Base-by-base conservation (phyloP, 345 rosid genomes). In the Adansonia digitata region DNA sequence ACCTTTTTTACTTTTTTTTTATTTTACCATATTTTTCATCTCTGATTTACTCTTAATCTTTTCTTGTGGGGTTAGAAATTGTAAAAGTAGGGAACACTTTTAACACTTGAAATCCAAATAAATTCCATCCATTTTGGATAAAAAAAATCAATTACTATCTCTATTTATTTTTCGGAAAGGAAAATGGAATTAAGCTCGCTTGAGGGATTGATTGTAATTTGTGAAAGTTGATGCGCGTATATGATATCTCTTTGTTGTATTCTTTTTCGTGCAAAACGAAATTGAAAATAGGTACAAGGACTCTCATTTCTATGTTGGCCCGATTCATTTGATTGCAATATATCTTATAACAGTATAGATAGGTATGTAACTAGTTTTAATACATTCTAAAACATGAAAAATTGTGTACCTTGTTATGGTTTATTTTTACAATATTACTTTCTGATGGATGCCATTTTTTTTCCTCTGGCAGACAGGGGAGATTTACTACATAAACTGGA, bases 401-500 rank as follows among this genome's bases (percentile, higher is more conserved):
- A n/a, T 31, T 39, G 13, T 43, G 63, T 42, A 55, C 22, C 53
- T 65, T 22, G 43, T 7, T 53, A 7, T 55, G 43, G 53, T 3
- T 75, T 55, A 40, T 17, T 31, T 39, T 18, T 39, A 3, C 13
- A 45, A 1, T 49, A 39, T 72, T n/a, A 2, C 27, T 56, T 12
- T 14, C 11, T 70, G 48, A 43, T 43, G 48, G 48, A 14, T 12
- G 0, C 4, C 11, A 42, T 10, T 9, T 31, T 1, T 1, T 18
- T 72, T 37, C 24, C 53, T 27, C 73, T 49, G 73, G 66, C 81
- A 93, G 98, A 93, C 92, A 43, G 93, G 97, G 80, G 98, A 94
- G 81, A 66, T 94, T 37, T 92, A 92, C 81, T 92, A 89, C 83
- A 85, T 90, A 75, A 89, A 86, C 88, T 90, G 94, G 97, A 87